Evolutionary conservation across 2,329 filamentous ascomycete genomes (phyloP).

Genomic region (Cordyceps tenuipes): DNA sequence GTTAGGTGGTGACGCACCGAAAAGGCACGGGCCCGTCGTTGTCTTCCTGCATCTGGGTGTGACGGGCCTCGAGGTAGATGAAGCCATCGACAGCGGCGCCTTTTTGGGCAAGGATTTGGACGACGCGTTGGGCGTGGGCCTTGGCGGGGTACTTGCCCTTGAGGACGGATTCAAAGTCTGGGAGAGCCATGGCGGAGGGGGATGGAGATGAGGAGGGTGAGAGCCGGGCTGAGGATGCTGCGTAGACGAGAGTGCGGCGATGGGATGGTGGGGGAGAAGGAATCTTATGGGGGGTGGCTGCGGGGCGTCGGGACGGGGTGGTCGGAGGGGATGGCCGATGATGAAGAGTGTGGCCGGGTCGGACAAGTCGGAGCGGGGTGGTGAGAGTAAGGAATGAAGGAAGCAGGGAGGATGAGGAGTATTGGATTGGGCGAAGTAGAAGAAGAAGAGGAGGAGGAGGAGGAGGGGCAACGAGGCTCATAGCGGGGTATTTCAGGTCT

Average conservation of each 20-base stretch:
- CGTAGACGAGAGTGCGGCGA: background rate
- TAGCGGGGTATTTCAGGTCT: background rate
- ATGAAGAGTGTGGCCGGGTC: conserved; percentile 3
- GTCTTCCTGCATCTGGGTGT: conserved; percentile 76
- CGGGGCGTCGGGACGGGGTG: background rate
- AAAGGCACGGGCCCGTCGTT: conserved; percentile 79
- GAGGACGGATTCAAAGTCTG: conserved; percentile 44
- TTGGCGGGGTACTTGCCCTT: conserved; percentile 73
- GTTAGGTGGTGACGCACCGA: conserved; percentile 40
- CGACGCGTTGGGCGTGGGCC: conserved; percentile 75
- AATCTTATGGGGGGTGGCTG: background rate
- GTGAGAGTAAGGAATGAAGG: background rate
- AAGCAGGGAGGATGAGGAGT: too few relatives aligned
- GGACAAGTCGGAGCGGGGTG: conserved; percentile 6
- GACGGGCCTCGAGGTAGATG: conserved; percentile 81
- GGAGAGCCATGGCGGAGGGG: conserved; percentile 22
- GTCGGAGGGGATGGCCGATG: background rate
- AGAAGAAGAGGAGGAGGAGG: background rate
- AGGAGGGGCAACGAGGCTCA: background rate
- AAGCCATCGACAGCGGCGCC: conserved; percentile 57
- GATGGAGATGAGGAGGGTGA: background rate
- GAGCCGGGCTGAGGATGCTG: background rate
- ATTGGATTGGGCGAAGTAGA: too few relatives aligned
- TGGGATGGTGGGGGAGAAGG: background rate
- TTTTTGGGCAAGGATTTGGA: conserved; percentile 63